Base-by-base conservation (phyloP, 2,329 filamentous ascomycete species). In the Sordariomycetes sp. region DNA sequence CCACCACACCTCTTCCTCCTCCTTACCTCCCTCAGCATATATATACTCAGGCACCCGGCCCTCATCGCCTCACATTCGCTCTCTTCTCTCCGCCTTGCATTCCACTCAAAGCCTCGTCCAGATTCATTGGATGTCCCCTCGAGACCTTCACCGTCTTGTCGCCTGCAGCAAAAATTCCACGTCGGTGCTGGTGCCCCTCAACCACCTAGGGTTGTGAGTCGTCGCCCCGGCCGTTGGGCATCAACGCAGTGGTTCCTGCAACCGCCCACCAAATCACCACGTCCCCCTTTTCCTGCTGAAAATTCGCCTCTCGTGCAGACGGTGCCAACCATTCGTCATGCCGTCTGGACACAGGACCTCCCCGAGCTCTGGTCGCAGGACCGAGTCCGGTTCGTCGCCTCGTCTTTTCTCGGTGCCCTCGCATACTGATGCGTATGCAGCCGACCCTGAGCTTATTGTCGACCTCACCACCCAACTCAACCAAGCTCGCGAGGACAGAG, bases 381-480 rank as follows among this genome's bases (percentile, higher is more conserved):
- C 25, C n/a, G 26, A 35, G 16, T 30, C 25, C 8, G 26, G 33
- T 35, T 20, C 17, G 33, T 35, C 20, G 9, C 17, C 33, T 12
- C 6, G 30, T 31, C 16, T 20, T 8, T 4, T 8, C 14, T 21
- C 8, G 11, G 7, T 23, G 18, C n/a, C 29, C 11, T 19, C 34
- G n/a, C 7, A 10, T 26, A 24, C 26, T 12, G 14, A 23, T 35
- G 27, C 33, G 31, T 10, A 36, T 25, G 3, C 6, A 8, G 15
- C 33, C 12, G 10, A 5, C n/a, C 14, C 29, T 30, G 25, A 15
- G 12, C 25, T 18, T 7, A 34, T 36, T 19, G 18, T 30, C n/a
- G 28, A 35, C 15, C 27, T 45, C 30, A 41, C 48, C 33, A 49
- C 47, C 8, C 35, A 47, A 27, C 35, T 49, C 32, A 49, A 50